phyloP scores from a whole-genome alignment of 2,329 filamentous ascomycete species.

The Penicillium brasilianum region DNA sequence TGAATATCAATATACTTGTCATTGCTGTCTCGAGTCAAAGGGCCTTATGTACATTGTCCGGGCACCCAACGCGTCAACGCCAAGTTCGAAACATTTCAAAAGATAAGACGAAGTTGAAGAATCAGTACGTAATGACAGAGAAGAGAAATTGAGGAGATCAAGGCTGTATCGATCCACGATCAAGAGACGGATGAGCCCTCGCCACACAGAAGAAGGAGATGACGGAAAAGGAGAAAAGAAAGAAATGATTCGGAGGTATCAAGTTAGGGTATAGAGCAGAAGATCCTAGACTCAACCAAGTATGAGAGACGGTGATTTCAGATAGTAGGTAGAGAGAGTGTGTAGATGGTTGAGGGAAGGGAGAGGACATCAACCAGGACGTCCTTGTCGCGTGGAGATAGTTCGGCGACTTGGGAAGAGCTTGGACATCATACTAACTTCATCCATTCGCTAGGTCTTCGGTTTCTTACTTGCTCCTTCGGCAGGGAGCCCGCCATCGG shows the following conservation, averaged over 20 bases:
- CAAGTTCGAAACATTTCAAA: conserved; percentile 13
- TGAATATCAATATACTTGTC: neutral
- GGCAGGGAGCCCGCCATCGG: conserved; percentile 42
- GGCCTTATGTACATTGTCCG: conserved; percentile 27
- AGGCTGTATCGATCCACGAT: neutral
- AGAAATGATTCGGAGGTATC: conserved; percentile 17
- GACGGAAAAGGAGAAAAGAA: conserved; percentile 10
- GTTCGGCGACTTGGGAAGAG: conserved; percentile 7
- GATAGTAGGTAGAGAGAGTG: conserved; percentile 6
- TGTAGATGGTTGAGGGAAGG: conserved; percentile 1
- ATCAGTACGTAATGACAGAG: conserved; percentile 8
- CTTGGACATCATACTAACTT: conserved; percentile 1
- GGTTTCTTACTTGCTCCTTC: conserved; percentile 46
- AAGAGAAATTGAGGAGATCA: conserved; percentile 12
- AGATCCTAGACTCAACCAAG: conserved; percentile 26
- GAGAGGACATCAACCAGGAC: conserved; percentile 18
- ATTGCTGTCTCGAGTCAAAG: conserved; percentile 5
- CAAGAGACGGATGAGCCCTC: conserved; percentile 2
- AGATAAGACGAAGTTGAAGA: conserved; percentile 1
- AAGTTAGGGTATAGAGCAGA: conserved; percentile 30
- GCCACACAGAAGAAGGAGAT: conserved; percentile 11
- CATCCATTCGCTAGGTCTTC: conserved; percentile 36
- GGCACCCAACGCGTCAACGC: conserved; percentile 22
- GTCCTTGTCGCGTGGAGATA: neutral
- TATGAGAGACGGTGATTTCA: conserved; percentile 12